phyloP scores from a whole-genome alignment of 2,329 filamentous ascomycete genomes.

The Lachnellula suecica region DNA sequence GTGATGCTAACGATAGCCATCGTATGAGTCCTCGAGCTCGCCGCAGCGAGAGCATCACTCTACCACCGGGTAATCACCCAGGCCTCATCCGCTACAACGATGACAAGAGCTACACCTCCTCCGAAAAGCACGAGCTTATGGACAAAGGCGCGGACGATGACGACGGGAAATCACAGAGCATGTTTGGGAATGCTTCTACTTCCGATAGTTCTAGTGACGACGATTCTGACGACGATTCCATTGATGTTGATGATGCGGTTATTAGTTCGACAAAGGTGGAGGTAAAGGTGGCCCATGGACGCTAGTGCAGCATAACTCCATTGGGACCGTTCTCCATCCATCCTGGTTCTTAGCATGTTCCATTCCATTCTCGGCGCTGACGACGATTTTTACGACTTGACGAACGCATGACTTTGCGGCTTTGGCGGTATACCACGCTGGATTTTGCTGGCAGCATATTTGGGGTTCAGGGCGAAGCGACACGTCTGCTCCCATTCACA shows the following conservation, averaged over 20 bases:
- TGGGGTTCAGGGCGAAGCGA: background rate
- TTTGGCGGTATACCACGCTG: background rate
- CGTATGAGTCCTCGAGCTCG: constrained; percentile 42
- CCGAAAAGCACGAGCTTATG: constrained; percentile 6
- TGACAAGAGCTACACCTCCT: constrained; percentile 27
- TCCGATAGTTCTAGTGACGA: constrained; percentile 26
- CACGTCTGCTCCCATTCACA: background rate
- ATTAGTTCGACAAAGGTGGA: constrained; percentile 16
- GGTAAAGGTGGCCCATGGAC: constrained; percentile 27
- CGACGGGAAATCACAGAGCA: constrained; percentile 13
- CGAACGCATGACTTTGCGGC: constrained; percentile 8
- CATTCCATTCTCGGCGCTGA: constrained; percentile 15
- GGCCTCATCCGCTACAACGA: constrained; percentile 45
- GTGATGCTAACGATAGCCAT: constrained; percentile 77
- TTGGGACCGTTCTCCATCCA: constrained; percentile 9
- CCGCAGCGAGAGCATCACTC: constrained; percentile 39
- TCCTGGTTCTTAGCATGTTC: constrained; percentile 10
- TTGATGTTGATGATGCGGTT: constrained; percentile 10
- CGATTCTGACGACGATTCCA: constrained; percentile 22
- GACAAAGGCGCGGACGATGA: constrained; percentile 6
- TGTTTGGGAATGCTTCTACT: constrained; percentile 14
- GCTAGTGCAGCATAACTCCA: constrained; percentile 35
- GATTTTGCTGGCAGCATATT: constrained; percentile 1
- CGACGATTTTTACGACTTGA: constrained; percentile 23
- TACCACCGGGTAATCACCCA: constrained; percentile 42